These are phyloP conservation scores for Kregervanrija pseudodelftensis DNA, from an alignment of 805 yeast species.

Conservation along the genomic window DNA sequence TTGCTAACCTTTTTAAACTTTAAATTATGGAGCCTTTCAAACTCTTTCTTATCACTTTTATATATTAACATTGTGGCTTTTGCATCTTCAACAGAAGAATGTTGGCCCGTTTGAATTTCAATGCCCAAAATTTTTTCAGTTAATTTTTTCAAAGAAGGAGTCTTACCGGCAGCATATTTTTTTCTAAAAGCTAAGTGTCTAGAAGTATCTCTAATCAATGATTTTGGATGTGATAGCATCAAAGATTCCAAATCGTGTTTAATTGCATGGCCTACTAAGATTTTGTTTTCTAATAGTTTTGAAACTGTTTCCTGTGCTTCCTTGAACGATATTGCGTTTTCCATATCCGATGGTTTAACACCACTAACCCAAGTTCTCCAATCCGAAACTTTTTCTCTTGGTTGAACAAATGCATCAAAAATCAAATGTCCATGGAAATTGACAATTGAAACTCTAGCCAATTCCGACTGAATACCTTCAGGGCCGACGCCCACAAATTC, in stretches of 20 bases:
- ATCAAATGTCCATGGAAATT: constrained; percentile 71
- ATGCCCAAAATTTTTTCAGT: constrained; percentile 47
- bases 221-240: constrained; percentile 58
- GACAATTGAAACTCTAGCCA: constrained; percentile 85
- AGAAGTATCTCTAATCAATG: constrained; percentile 68
- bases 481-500: constrained; percentile 91
- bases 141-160: constrained; percentile 67
- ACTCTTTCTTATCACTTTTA: constrained; percentile 51
- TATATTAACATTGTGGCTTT: constrained; percentile 80
- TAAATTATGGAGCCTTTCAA: constrained; percentile 38
- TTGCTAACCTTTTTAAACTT: constrained; percentile 18
- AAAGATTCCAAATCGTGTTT: constrained; percentile 70
- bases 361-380: constrained; percentile 96
- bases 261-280: constrained; percentile 81
- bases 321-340: constrained; percentile 55
- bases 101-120: constrained; percentile 67
- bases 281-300: constrained; percentile 43
- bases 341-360: constrained; percentile 62
- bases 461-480: constrained; percentile 58
- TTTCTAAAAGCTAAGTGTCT: constrained; percentile 49
- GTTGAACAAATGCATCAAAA: constrained; percentile 69
- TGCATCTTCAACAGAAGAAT: constrained; percentile 89
- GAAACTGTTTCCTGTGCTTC: constrained; percentile 57
- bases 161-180: constrained; percentile 53
- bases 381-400: constrained; percentile 70